Percentiles rank a stretch among this genome's conserved stretches.
Conservation (phyloP, 2,329 filamentous ascomycete genomes). For the Pseudogymnoascus sp. region DNA sequence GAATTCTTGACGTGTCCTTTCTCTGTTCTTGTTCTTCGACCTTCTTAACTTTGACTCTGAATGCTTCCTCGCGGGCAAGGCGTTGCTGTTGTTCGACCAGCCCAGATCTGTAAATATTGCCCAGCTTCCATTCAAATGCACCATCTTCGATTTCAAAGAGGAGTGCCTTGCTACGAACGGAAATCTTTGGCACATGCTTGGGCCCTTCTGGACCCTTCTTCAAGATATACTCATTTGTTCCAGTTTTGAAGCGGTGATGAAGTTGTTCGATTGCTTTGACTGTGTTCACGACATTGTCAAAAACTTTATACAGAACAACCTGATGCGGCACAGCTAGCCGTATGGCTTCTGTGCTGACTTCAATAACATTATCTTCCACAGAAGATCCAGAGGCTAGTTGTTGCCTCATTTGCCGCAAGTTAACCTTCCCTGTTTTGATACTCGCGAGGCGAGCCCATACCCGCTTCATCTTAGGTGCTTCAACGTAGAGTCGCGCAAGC, state of each 20-base stretch:
- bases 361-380: conserved; percentile 72
- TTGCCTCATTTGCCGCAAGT: conserved; percentile 68
- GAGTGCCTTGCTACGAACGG: conserved; percentile 71
- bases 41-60: conserved; percentile 77
- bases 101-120: conserved; percentile 86
- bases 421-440: conserved; percentile 71
- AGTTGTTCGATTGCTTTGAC: conserved; percentile 83
- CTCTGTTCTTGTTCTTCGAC: conserved; percentile 64
- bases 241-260: conserved; percentile 85
- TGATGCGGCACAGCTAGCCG: conserved; percentile 86
- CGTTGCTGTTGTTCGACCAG: conserved; percentile 85
- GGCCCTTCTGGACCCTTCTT: conserved; percentile 79
- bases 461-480: conserved; percentile 72
- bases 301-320: conserved; percentile 77
- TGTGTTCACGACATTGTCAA: conserved; percentile 88
- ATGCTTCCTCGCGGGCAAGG: conserved; percentile 83
- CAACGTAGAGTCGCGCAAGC: conserved; percentile 77
- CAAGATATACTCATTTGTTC: conserved; percentile 80
- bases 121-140: conserved; percentile 94
- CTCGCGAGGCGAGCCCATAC: conserved; percentile 85
- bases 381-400: conserved; percentile 53
- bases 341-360: conserved; percentile 78
- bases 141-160: conserved; percentile 93
- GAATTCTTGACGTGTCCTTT: conserved; percentile 44
- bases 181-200: conserved; percentile 79